Base-by-base conservation (phyloP, 2,329 filamentous ascomycete species). In the Clonostachys rosea region DNA sequence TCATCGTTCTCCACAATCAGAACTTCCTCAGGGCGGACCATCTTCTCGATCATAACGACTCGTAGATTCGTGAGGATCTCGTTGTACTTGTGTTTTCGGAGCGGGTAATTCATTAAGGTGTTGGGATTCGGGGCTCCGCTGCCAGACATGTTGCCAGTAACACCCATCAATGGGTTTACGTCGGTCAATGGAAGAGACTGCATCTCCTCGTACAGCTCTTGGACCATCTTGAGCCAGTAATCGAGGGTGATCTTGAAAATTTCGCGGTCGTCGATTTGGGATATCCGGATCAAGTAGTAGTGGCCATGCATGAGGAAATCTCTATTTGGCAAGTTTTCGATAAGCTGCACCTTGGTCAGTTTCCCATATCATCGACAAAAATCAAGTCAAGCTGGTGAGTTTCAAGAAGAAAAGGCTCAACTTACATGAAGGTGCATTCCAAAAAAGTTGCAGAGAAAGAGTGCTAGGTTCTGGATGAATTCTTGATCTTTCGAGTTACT, bases 161-260 rank as follows among this genome's bases (percentile, higher is more conserved):
- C 87, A 59, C 83, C 87, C 59, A 95, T 80, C 16, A 99, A 78
- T 11, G 94, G 91, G 64, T 96, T 96, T 59, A 94, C 76, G 58
- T 99, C 94, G 45, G 89, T 91, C 56, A 97, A 89, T 8, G 94
- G 95, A 4, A 97, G 83, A 53, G 91, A 83, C 68, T 99, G 94
- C 91, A 97, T 96, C 74, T 99, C 94, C 65, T 99, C 94, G 65
- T 97, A 99, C 18, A 99, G 80, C 68, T 97, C 94, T 61, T 95
- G 92, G 7, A 99, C 95, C 44, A 97, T 79, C 70, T 96, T 97
- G 36, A 95, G 94, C 94, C 94, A 99, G 73, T 99, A 99, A 66
- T 99, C 95, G 52, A 99, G 76, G 64, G 89, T 95, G 61, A 99
- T 99, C 78, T 99, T 99, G 82, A 99, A 99, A 54, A 99, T 96